These are phyloP conservation scores for Nannochloris sp. DNA, from an alignment of 139 green algal species.

Conservation along the genomic window DNA sequence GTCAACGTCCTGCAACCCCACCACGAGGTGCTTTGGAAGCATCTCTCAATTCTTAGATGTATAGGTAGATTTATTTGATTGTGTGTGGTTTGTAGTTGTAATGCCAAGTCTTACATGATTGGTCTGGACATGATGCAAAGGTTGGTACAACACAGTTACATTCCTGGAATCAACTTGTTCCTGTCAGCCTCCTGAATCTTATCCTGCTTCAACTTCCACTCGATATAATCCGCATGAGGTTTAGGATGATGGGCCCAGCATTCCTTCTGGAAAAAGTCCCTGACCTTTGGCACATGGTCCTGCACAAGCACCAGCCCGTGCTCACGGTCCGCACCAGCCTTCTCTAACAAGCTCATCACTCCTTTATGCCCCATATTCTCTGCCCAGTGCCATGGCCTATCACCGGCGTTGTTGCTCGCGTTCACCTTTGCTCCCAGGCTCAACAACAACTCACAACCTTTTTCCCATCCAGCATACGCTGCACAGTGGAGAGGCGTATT, in stretches of 20 bases:
- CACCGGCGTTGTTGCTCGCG: slow-evolving; percentile 89
- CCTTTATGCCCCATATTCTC: slow-evolving; percentile 65
- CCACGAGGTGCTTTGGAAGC: slow-evolving; percentile 7
- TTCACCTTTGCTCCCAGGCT: slow-evolving; percentile 79
- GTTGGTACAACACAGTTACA: slow-evolving; percentile 7
- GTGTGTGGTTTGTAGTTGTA: slow-evolving; percentile 3
- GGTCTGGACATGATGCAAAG: background rate
- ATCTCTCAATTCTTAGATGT: background rate
- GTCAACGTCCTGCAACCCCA: slow-evolving; percentile 24
- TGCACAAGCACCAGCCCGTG: slow-evolving; percentile 78
- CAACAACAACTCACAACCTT: slow-evolving; percentile 75
- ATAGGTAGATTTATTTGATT: background rate
- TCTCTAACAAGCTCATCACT: slow-evolving; percentile 63
- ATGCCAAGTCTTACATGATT: background rate
- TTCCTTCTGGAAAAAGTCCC: slow-evolving; percentile 84
- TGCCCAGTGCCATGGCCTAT: slow-evolving; percentile 78
- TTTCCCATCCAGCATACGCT: slow-evolving; percentile 75
- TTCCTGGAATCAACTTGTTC: slow-evolving; percentile 33
- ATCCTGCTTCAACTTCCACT: slow-evolving; percentile 47
- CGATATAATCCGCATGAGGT: slow-evolving; percentile 77
- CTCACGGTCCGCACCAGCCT: slow-evolving; percentile 63
- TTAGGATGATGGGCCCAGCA: slow-evolving; percentile 86
- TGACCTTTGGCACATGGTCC: slow-evolving; percentile 92
- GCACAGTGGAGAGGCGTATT: slow-evolving; percentile 79
- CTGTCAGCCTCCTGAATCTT: slow-evolving; percentile 43